Evolutionary conservation across 179 eudicot genomes (phyloP).

Genomic region (Silene noctiflora): DNA sequence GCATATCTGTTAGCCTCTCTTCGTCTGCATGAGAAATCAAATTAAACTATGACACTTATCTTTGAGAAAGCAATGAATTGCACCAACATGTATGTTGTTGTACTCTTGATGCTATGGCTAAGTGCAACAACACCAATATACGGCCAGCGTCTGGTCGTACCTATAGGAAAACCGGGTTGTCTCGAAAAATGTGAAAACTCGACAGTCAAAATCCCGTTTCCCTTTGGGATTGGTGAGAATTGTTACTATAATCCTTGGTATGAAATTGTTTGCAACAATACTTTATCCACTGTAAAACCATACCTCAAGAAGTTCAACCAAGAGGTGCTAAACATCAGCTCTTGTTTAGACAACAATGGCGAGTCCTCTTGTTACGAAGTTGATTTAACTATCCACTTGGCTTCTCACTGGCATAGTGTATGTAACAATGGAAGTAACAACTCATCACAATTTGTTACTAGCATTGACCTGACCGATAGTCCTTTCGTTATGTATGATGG

Average conservation of each 20-base stretch:
- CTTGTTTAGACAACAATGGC: constrained; percentile 13
- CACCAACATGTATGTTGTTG: neutral
- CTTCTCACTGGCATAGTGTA: constrained; percentile 6
- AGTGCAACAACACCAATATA: neutral
- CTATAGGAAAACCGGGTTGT: constrained; percentile 11
- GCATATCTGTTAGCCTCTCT: no score
- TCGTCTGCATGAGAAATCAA: no score
- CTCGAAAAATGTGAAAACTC: constrained; percentile 7
- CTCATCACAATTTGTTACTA: constrained; percentile 10
- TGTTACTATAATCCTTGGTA: constrained; percentile 20
- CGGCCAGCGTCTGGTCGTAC: neutral
- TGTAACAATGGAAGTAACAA: constrained; percentile 12
- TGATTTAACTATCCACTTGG: constrained; percentile 3
- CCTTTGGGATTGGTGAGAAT: constrained; percentile 23
- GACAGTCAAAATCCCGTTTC: constrained; percentile 17
- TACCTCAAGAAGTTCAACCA: neutral
- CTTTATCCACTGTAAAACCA: constrained; percentile 1
- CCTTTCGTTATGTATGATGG: constrained; percentile 1
- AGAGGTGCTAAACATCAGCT: constrained; percentile 8
- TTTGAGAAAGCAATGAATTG: neutral
- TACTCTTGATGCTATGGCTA: constrained; percentile 1
- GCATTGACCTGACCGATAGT: constrained; percentile 8
- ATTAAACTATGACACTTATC: neutral
- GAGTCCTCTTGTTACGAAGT: constrained; percentile 12
- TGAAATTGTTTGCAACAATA: constrained; percentile 18